phyloP scores from a whole-genome alignment of 306 rosid species.

The Vigna nakashimae region DNA sequence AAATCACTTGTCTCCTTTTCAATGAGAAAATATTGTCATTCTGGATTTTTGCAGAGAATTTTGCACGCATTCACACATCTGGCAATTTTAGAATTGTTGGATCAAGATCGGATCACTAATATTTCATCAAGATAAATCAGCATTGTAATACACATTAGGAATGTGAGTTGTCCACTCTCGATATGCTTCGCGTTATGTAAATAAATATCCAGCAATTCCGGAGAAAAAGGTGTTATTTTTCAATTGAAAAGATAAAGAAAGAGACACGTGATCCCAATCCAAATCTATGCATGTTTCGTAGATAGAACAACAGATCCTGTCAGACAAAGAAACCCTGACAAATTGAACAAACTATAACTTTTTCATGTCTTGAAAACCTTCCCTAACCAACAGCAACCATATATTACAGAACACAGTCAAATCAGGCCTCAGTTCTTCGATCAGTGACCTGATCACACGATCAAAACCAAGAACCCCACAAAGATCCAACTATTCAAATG shows the following conservation, averaged over 20 bases:
- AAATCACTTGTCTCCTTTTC: neutral
- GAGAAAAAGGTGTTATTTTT: neutral
- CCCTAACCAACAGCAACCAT: constrained; percentile 1
- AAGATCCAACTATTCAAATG: neutral
- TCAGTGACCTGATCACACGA: constrained; percentile 33
- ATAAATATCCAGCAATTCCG: neutral
- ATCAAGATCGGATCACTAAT: neutral
- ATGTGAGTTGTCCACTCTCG: neutral
- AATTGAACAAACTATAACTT: neutral
- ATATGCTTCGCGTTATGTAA: neutral
- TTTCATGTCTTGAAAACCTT: constrained; percentile 1
- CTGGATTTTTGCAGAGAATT: neutral
- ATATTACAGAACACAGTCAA: constrained; percentile 21
- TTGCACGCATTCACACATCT: neutral
- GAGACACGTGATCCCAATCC: neutral
- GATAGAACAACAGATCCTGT: constrained; percentile 11
- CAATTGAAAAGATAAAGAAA: constrained; percentile 3
- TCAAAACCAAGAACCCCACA: constrained; percentile 12
- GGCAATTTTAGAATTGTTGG: neutral
- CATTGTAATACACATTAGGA: neutral
- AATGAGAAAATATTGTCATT: neutral
- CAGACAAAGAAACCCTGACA: neutral
- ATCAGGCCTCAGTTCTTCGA: neutral
- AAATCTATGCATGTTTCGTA: neutral
- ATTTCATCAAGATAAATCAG: neutral